phyloP scores from a whole-genome alignment of 192 early-diverging fungal species.

The Coemansia sp. region DNA sequence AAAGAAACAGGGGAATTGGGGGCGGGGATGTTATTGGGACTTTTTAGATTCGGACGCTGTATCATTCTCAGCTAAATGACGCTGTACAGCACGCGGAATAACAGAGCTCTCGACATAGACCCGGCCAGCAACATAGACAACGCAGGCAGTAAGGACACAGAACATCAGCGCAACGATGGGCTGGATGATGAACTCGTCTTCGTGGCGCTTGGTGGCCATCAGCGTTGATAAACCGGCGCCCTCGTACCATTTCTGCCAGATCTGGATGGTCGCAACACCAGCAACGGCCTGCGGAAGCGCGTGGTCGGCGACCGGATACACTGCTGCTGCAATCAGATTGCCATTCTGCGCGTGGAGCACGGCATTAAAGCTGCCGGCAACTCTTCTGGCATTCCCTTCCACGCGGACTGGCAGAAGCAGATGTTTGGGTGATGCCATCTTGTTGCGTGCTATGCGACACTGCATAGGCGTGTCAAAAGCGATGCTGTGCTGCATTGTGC shows the following conservation, averaged over 20 bases:
- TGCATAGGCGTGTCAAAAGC: slow-evolving; percentile 17
- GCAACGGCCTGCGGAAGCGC: slow-evolving; percentile 40
- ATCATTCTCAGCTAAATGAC: slow-evolving; percentile 8
- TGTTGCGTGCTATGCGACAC: slow-evolving; percentile 35
- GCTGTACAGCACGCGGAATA: slow-evolving; percentile 29
- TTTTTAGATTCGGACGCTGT: slow-evolving; percentile 23
- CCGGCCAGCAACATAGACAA: slow-evolving; percentile 51
- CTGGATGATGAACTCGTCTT: slow-evolving; percentile 51
- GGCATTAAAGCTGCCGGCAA: slow-evolving; percentile 43
- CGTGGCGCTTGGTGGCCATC: slow-evolving; percentile 46
- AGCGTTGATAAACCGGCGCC: slow-evolving; percentile 28
- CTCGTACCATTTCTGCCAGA: slow-evolving; percentile 48
- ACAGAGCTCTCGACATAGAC: slow-evolving; percentile 51
- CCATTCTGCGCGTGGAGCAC: slow-evolving; percentile 40
- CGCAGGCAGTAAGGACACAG: slow-evolving; percentile 47
- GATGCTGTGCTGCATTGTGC: slow-evolving; percentile 10
- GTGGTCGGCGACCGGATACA: slow-evolving; percentile 41
- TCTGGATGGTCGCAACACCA: slow-evolving; percentile 48
- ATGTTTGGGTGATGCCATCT: slow-evolving; percentile 15
- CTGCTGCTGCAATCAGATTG: slow-evolving; percentile 24
- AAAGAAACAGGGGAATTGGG: too few relatives aligned
- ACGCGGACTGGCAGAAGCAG: slow-evolving; percentile 18
- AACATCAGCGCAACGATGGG: slow-evolving; percentile 52
- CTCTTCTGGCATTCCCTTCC: slow-evolving; percentile 14
- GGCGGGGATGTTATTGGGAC: slow-evolving; percentile 8